Percentiles rank a stretch among this genome's conserved stretches.
Evolutionary conservation across 352 stramenopile species (phyloP).

Genomic region (Phytophthora macrochlamydospora): DNA sequence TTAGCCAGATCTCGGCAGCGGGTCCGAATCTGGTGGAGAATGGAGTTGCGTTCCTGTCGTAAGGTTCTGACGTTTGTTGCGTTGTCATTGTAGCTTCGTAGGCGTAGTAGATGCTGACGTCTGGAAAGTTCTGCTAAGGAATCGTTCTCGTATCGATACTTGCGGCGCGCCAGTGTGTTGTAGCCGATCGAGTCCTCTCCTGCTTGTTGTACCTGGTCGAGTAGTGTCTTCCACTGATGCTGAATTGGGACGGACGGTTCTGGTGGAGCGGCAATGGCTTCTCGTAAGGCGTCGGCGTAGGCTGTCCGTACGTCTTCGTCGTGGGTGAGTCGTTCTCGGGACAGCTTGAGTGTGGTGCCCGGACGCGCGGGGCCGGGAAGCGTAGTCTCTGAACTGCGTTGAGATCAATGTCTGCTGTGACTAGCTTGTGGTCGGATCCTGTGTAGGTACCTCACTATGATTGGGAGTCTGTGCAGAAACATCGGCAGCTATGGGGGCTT

Average conservation of each 20-base stretch:
- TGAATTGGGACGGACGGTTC: too few relatives aligned
- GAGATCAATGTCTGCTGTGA: background rate
- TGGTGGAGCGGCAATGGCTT: background rate
- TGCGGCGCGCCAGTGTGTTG: background rate
- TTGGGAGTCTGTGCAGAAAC: background rate
- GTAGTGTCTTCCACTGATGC: too few relatives aligned
- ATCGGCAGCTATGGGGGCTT: background rate
- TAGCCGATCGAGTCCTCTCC: background rate
- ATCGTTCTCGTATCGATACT: background rate
- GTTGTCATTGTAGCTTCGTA: background rate
- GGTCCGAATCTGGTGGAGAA: constrained; percentile 1
- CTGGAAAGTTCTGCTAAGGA: background rate
- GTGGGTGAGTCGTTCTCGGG: background rate
- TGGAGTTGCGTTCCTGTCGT: background rate
- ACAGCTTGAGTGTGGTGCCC: background rate
- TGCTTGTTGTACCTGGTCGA: too few relatives aligned
- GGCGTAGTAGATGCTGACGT: background rate
- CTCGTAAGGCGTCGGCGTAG: background rate
- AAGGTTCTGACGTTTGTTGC: background rate
- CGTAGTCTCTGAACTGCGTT: background rate
- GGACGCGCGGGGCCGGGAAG: background rate
- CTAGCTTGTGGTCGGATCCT: background rate
- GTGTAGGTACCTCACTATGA: background rate
- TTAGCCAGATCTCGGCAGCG: background rate
- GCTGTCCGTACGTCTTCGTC: background rate